phyloP scores from a whole-genome alignment of 1,284 basidiomycete genomes.

The Pseudozyma hubeiensis region DNA sequence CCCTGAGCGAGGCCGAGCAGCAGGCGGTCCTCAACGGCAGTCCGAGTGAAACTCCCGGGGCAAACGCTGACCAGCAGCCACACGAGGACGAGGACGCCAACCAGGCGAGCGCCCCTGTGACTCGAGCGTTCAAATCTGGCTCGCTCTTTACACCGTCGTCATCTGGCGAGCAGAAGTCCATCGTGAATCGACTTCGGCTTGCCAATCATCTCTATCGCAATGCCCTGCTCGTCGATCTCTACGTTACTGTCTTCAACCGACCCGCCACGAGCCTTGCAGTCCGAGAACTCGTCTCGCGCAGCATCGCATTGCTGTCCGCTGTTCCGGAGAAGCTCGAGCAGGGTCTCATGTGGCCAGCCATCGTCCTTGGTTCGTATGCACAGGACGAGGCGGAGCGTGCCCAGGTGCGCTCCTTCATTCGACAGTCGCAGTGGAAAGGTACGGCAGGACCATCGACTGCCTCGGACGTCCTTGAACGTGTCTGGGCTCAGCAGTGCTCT shows the following conservation, averaged over 20 bases:
- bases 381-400: conserved; percentile 14
- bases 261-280: conserved; percentile 20
- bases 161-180: conserved; percentile 12
- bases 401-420: conserved; percentile 22
- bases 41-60: neutral
- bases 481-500: conserved; percentile 27
- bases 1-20: conserved; percentile 29
- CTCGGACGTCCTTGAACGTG: conserved; percentile 30
- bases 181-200: conserved; percentile 43
- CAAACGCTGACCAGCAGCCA: neutral
- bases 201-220: conserved; percentile 47
- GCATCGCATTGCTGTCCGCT: conserved; percentile 24
- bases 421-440: conserved; percentile 31
- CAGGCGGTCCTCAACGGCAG: conserved; percentile 15
- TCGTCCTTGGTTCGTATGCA: conserved; percentile 37
- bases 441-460: conserved; percentile 17
- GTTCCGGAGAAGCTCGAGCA: conserved; percentile 29
- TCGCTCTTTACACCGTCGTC: conserved; percentile 20
- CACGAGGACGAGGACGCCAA: neutral
- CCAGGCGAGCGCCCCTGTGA: neutral
- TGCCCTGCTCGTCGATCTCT: conserved; percentile 39
- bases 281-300: conserved; percentile 33
- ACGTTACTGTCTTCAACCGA: conserved; percentile 44
- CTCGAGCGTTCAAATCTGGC: conserved; percentile 27
- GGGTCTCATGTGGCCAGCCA: conserved; percentile 41